Base-by-base conservation (phyloP, 1,139 yeast genomes). In the Pichia terricola region DNA sequence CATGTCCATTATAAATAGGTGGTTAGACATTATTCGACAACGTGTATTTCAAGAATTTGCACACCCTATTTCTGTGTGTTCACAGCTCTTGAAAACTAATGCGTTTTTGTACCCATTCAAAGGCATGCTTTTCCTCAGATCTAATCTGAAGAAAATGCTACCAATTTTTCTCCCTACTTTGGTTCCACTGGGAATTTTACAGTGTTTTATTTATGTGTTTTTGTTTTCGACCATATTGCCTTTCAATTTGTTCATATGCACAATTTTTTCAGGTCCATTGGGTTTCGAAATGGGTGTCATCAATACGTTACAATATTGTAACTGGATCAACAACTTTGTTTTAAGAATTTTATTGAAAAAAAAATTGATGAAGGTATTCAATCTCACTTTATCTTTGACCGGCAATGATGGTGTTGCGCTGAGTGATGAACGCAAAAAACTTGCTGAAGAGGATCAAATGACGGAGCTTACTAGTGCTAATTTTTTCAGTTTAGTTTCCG, bases 361-460 rank as follows among this genome's bases (percentile, higher is more conserved):
- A 6, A 57, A 56, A 38, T 45, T 58, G 49, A 53, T 51, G 31
- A 48, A 45, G 11, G 37, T 56, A 7, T 59, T 59, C 45, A 62
- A 59, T 41, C 45, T 46, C 5, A 51, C 59, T 6, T 40, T 59
- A 28, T 59, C 61, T 38, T 39, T 50, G 7, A 50, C 50, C 26
- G 60, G 60, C 0, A 45, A 55, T 33, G 57, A 56, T 37, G 38
- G 42, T 3, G 47, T 58, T 5, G 63, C 58, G 22, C 22, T 16
- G 22, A 16, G 22, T 16, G 22, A 16, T 16, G 22, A 16, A 16
- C 22, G 22, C 22, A 16, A 16, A 16, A 16, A 16, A 16, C 22
- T 16, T 16, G 22, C 22, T 16, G 22, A 16, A 16, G 22, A 16
- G 22, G 22, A 16, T 16, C 22, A 16, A 16, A 16, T 16, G 22